Evolutionary conservation across 2,329 filamentous ascomycete genomes (phyloP), one percentile per base, ranked within the genome.

Genomic region (Phialophora chinensis): DNA sequence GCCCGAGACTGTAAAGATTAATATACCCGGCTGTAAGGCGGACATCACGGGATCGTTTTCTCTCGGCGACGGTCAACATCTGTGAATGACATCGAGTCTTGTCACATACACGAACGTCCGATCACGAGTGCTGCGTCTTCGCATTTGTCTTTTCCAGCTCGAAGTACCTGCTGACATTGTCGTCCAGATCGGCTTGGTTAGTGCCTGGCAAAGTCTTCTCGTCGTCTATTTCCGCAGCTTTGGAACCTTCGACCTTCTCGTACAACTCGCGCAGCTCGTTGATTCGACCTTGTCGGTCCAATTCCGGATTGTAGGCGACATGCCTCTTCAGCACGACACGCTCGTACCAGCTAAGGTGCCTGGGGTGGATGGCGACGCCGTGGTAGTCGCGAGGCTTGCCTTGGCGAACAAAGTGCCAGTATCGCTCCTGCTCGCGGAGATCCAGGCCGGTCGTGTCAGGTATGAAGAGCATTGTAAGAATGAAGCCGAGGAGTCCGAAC

Each of bases 401-500:
- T 33, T 64, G 55, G 17, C 47, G 23, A 4, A 64, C 42, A 20
- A 58, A 52, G 29, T 59, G 17, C 55, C 62, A 53, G 38, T 60
- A 64, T 50, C 53, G 50, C 29, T 64, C 53, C 33, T 64, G 62
- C 35, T 64, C 54, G 14, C 53, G 55, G 20, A 64, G 55, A 59
- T 60, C 62, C 11, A 64, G 54, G 25, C 62, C 62, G 38, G 64
- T 71, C 73, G 94, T 98, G 78, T 97, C 94, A 14, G 94, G 94
- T 29, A 97, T 88, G 85, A 92, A 97, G 73, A 96, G 72, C 72
- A 82, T 88, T 49, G 93, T 97, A 66, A 97, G 79, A 31, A 97
- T 72, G 82, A 95, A 91, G 72, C 94, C 94, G 14, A 84, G 88
- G 17, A 97, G 89, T 76, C 93, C 94, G 78, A 96, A 97, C 93